A percentile compares a stretch with the other conserved stretches of the same genome.
Evolutionary conservation across 805 yeast genomes (phyloP).

Genomic region (Saccharomycopsis olivae): DNA sequence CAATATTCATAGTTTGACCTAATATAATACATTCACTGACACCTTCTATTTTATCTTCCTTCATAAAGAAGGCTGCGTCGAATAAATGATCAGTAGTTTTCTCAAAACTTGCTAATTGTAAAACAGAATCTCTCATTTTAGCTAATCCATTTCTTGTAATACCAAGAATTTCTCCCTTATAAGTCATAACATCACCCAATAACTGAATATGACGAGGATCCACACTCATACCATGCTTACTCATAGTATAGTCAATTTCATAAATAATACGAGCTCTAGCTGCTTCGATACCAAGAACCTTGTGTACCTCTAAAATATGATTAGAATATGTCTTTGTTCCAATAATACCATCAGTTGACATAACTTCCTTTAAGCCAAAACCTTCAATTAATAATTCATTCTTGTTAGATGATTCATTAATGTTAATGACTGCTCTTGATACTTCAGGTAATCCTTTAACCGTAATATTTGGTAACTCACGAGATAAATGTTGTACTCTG

Average conservation of each 20-base stretch:
- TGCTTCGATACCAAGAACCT: constrained; percentile 94
- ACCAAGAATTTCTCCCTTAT: constrained; percentile 96
- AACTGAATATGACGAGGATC: constrained; percentile 99
- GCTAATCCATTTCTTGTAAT: constrained; percentile 96
- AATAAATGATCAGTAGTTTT: constrained; percentile 97
- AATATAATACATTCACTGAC: constrained; percentile 95
- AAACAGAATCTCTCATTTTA: constrained; percentile 96
- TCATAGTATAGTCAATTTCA: constrained; percentile 96
- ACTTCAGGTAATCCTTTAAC: constrained; percentile 91
- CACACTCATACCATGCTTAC: constrained; percentile 98
- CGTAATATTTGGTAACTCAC: constrained; percentile 77
- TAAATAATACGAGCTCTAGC: constrained; percentile 87
- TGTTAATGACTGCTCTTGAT: constrained; percentile 92
- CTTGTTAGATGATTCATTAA: constrained; percentile 73
- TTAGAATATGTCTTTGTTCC: constrained; percentile 83
- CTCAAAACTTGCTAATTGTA: constrained; percentile 94
- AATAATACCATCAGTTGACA: constrained; percentile 94
- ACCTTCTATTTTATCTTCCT: constrained; percentile 91
- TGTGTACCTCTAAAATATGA: constrained; percentile 81
- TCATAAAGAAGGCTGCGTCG: constrained; percentile 97
- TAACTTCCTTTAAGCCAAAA: constrained; percentile 89
- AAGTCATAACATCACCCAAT: constrained; percentile 97
- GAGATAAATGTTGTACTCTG: constrained; percentile 80
- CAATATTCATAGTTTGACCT: constrained; percentile 96
- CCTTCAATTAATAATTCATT: constrained; percentile 92